Evolutionary conservation across 106 monocot genomes (phyloP), one percentile per base, ranked within the genome.

Genomic region (Dactylorhiza incarnata): DNA sequence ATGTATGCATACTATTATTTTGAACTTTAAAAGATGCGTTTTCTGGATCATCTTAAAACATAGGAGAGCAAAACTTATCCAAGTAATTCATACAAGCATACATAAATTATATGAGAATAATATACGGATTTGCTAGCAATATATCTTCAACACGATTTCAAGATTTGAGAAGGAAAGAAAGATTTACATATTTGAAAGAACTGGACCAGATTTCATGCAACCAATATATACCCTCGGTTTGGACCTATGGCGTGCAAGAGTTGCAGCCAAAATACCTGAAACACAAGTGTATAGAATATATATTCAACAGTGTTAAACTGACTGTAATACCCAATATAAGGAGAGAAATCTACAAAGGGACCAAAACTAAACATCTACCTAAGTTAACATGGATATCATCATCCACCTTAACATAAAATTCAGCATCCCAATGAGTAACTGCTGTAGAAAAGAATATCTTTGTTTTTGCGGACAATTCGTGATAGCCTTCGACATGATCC

Each of bases 301-400:
- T 6, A 43, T 7, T 15, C 44, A 43, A 14, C 12, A 43, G 23
- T 22, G 61, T 11, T 29, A 46, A 46, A 69, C 15, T 69, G n/a
- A 4, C 69, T 0, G 45, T 43, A 46, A 44, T 69, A 7, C 43
- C n/a, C 44, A 16, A 16, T 46, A 46, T 65, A 69, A 45, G 69
- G 12, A 69, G 45, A 25, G 7, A 37, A 8, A 45, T 45, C 13
- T 46, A 46, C 43, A 69, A n/a, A 69, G 14, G 45, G 14, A 45
- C 48, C 45, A 79, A 43, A 43, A 1, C 49, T 43, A 47, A 46
- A 65, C 48, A 19, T 66, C 1, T 47, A 88, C 88, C 88, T 67
- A 88, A 74, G 74, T 88, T 88, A 19, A 88, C 82, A 82, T 88
- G 88, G 55, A 88, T 80, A 49, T 88, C 88, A 85, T 88, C 88